A percentile compares a stretch with the other conserved stretches of the same genome.
phyloP scores from a whole-genome alignment of 495 filamentous ascomycete species.

The Tuber microsphaerosporum region DNA sequence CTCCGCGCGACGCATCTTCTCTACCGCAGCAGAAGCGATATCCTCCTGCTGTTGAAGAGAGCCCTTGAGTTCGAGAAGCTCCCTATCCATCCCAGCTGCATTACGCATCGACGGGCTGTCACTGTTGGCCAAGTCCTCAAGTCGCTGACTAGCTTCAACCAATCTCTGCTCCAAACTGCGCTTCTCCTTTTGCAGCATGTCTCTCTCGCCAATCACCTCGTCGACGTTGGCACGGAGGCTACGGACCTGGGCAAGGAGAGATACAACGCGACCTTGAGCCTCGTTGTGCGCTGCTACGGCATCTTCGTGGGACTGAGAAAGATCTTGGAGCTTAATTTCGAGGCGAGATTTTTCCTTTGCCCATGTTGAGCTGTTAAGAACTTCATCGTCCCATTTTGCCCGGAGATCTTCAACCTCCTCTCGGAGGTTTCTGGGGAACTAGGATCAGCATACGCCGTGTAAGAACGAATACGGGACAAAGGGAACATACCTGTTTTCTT shows the following conservation, averaged over 20 bases:
- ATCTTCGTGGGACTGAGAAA: constrained; percentile 84
- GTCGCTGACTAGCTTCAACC: constrained; percentile 74
- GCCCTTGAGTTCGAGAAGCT: constrained; percentile 84
- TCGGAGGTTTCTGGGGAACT: constrained; percentile 65
- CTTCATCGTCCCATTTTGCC: constrained; percentile 97
- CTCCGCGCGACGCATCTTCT: constrained; percentile 97
- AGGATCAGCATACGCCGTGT: constrained; percentile 53
- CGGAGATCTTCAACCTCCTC: constrained; percentile 93
- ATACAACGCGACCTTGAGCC: constrained; percentile 83
- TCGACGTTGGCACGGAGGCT: constrained; percentile 75
- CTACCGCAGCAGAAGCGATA: constrained; percentile 81
- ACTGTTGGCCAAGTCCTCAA: constrained; percentile 83
- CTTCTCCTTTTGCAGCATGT: constrained; percentile 81
- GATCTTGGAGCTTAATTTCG: constrained; percentile 82
- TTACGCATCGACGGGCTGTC: constrained; percentile 87
- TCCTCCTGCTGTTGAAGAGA: constrained; percentile 89
- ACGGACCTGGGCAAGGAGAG: constrained; percentile 83
- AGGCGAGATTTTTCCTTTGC: constrained; percentile 93
- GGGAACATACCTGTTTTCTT: constrained; percentile 38
- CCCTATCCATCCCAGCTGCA: constrained; percentile 80
- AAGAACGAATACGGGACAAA: not conserved
- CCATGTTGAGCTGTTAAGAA: constrained; percentile 95
- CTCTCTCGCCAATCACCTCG: constrained; percentile 76
- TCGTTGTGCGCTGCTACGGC: constrained; percentile 89
- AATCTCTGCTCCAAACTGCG: constrained; percentile 79